These are phyloP conservation scores for Phytophthora megakarya DNA, from an alignment of 352 stramenopile species.

Conservation along the genomic window DNA sequence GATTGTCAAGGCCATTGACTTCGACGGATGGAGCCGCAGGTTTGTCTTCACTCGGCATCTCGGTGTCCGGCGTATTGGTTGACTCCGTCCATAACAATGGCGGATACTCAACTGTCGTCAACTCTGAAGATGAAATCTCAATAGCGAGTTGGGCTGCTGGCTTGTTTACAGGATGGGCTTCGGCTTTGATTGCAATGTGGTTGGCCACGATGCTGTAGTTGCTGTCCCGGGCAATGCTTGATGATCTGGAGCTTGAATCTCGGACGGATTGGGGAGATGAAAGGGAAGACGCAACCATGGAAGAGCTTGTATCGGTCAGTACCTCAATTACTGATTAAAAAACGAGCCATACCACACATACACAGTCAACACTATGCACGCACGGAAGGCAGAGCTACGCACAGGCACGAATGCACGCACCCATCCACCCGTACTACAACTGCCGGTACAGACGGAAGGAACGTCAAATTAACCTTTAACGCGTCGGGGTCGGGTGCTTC, in stretches of 20 bases:
- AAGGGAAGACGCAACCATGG: constrained; percentile 46
- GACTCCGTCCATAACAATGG: background rate
- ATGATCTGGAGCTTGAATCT: constrained; percentile 27
- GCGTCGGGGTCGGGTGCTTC: constrained; percentile 48
- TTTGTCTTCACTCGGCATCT: background rate
- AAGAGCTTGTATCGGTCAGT: constrained; percentile 46
- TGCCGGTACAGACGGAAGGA: constrained; percentile 33
- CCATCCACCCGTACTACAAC: constrained; percentile 39
- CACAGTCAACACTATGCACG: constrained; percentile 57
- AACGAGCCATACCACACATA: constrained; percentile 48
- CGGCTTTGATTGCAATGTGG: constrained; percentile 5
- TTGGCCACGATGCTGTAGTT: constrained; percentile 4
- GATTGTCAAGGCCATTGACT: background rate
- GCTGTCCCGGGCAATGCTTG: constrained; percentile 23
- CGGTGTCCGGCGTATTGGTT: constrained; percentile 1
- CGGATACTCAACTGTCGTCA: constrained; percentile 3
- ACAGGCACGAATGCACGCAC: constrained; percentile 40
- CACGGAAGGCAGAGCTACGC: constrained; percentile 41
- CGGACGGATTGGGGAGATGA: constrained; percentile 25
- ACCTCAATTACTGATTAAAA: constrained; percentile 69
- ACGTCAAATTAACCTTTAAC: constrained; percentile 73
- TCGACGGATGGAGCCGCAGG: background rate
- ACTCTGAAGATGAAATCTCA: background rate
- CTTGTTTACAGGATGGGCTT: constrained; percentile 7
- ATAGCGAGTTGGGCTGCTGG: background rate